phyloP scores from a whole-genome alignment of 139 green algal species.

The Spirogloea muscicola region DNA sequence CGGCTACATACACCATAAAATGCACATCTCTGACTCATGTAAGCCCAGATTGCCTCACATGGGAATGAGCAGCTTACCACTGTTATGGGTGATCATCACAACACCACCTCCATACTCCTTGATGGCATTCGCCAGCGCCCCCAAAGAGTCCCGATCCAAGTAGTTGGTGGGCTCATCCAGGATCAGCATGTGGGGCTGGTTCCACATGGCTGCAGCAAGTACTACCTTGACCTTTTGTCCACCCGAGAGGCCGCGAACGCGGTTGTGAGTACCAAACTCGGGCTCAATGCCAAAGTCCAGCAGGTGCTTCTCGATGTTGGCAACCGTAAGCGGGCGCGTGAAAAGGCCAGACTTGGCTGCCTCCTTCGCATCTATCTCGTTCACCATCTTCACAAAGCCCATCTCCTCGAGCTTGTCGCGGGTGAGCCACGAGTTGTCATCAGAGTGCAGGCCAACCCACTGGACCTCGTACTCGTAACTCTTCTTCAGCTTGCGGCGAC shows the following conservation, averaged over 20 bases:
- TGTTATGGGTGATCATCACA: constrained; percentile 73
- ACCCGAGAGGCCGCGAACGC: constrained; percentile 51
- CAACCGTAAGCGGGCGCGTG: constrained; percentile 68
- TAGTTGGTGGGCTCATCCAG: constrained; percentile 81
- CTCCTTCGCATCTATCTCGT: constrained; percentile 83
- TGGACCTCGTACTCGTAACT: constrained; percentile 56
- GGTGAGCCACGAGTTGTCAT: constrained; percentile 11
- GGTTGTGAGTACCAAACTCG: constrained; percentile 57
- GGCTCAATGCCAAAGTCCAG: constrained; percentile 63
- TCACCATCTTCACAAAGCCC: constrained; percentile 83
- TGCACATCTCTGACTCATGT: too few relatives aligned
- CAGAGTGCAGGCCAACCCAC: constrained; percentile 29
- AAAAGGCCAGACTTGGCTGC: constrained; percentile 72
- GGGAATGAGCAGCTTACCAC: too few relatives aligned
- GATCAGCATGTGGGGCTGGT: constrained; percentile 64
- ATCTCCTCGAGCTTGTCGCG: constrained; percentile 69
- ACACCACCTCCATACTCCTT: constrained; percentile 62
- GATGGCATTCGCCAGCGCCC: constrained; percentile 47
- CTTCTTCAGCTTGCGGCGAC: constrained; percentile 62
- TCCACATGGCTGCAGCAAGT: constrained; percentile 69
- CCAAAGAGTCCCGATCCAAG: constrained; percentile 60
- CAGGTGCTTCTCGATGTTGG: constrained; percentile 60
- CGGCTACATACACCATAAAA: too few relatives aligned
- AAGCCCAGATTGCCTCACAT: too few relatives aligned
- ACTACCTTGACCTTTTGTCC: constrained; percentile 74